phyloP scores from a whole-genome alignment of 164 flowering plant genomes.

The Piper longum region DNA sequence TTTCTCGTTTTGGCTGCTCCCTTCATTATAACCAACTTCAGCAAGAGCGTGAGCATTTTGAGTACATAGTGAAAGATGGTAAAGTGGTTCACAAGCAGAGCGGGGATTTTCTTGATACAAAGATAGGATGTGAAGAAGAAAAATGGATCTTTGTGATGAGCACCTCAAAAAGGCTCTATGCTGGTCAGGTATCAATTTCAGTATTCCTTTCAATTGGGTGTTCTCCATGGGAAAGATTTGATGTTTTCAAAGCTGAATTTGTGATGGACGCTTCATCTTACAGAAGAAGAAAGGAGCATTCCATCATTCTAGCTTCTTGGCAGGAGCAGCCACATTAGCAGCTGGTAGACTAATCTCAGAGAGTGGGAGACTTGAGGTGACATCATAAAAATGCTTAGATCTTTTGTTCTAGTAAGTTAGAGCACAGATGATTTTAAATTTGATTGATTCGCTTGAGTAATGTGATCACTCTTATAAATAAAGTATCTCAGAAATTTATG shows the following conservation, averaged over 20 bases:
- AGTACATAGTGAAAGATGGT: slow-evolving; percentile 48
- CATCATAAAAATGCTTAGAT: too few relatives aligned
- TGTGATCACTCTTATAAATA: too few relatives aligned
- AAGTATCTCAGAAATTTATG: too few relatives aligned
- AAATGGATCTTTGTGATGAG: slow-evolving; percentile 94
- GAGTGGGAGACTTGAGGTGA: slow-evolving; percentile 60
- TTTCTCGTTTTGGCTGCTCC: background rate
- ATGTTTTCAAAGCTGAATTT: background rate
- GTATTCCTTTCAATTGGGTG: background rate
- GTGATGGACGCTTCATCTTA: background rate
- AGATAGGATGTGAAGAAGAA: slow-evolving; percentile 15
- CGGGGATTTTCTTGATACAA: slow-evolving; percentile 45
- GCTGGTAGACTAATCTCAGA: slow-evolving; percentile 70
- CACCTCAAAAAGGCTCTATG: slow-evolving; percentile 58
- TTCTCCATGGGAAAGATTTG: background rate
- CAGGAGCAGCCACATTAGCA: slow-evolving; percentile 82
- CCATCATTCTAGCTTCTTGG: slow-evolving; percentile 92
- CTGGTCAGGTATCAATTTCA: slow-evolving; percentile 44
- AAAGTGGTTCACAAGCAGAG: slow-evolving; percentile 44
- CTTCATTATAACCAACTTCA: slow-evolving; percentile 11
- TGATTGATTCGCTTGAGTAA: background rate
- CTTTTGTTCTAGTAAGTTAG: background rate
- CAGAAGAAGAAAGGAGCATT: slow-evolving; percentile 85
- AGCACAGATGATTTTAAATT: too few relatives aligned
- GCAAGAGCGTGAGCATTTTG: slow-evolving; percentile 74